Conservation (phyloP, 2,329 filamentous ascomycete species). For the Colletotrichum tropicale region DNA sequence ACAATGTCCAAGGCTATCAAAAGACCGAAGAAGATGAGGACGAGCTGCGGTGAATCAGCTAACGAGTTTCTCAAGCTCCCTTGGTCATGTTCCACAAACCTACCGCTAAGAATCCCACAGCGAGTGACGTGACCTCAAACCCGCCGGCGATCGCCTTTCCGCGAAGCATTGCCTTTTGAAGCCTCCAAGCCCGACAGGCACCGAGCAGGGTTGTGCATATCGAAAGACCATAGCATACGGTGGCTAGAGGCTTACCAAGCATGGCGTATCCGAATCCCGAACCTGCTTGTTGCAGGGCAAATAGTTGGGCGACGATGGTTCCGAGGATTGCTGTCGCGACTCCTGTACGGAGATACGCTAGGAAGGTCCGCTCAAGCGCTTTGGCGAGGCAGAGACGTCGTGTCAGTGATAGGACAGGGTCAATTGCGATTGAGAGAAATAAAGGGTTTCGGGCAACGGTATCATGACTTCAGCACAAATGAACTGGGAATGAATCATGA, state of each 20-base stretch:
- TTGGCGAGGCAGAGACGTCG: not conserved
- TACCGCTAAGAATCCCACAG: conserved; percentile 14
- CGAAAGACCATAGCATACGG: conserved; percentile 43
- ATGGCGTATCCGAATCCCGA: conserved; percentile 60
- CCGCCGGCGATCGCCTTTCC: conserved; percentile 36
- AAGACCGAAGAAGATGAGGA: conserved; percentile 12
- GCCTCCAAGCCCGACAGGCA: conserved; percentile 32
- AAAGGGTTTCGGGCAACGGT: not conserved
- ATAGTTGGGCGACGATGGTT: conserved; percentile 70
- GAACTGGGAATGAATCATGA: not conserved
- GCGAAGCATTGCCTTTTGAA: conserved; percentile 31
- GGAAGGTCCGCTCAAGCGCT: conserved; percentile 78
- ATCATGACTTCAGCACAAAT: not conserved
- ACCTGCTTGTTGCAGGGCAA: conserved; percentile 51
- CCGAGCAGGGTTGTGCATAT: conserved; percentile 38
- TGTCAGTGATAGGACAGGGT: conserved; percentile 5
- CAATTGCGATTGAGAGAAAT: not conserved
- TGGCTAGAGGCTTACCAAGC: conserved; percentile 63
- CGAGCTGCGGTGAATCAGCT: not conserved
- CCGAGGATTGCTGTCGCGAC: conserved; percentile 71
- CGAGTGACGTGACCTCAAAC: conserved; percentile 27
- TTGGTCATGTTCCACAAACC: not conserved
- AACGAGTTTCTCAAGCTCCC: not conserved
- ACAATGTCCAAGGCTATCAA: conserved; percentile 19
- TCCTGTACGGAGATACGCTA: conserved; percentile 75